These are phyloP conservation scores for Penicillium sp. DNA, from an alignment of 2,329 filamentous ascomycete genomes.

Conservation along the genomic window DNA sequence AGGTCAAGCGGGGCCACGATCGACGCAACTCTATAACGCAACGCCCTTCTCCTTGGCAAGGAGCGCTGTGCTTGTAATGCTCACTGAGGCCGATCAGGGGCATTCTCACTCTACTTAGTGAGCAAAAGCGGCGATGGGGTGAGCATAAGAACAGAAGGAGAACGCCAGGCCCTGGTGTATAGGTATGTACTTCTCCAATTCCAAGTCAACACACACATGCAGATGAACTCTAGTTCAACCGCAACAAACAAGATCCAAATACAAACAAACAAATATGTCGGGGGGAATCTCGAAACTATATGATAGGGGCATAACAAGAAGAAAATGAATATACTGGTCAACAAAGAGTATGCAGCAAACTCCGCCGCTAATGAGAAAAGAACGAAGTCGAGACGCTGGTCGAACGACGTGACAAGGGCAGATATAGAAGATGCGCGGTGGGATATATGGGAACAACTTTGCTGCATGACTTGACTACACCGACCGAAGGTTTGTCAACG, in stretches of 20 bases:
- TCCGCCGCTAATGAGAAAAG: constrained; percentile 29
- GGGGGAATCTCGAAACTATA: constrained; percentile 26
- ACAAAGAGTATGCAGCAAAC: constrained; percentile 26
- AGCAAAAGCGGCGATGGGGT: no score
- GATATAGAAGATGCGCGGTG: neutral
- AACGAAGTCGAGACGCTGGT: constrained; percentile 4
- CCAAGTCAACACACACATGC: constrained; percentile 17
- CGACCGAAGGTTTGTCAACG: neutral
- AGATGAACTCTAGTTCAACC: constrained; percentile 19
- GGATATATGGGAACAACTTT: neutral
- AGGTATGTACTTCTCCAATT: constrained; percentile 18
- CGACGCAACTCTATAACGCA: no score
- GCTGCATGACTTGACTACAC: neutral
- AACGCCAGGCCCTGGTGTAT: constrained; percentile 9
- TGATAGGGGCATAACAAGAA: constrained; percentile 16
- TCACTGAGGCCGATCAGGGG: no score
- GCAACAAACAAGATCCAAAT: constrained; percentile 8
- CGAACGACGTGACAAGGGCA: neutral
- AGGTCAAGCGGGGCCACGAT: no score
- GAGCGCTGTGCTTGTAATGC: no score
- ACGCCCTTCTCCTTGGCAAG: no score
- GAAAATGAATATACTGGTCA: constrained; percentile 21
- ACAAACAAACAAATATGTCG: constrained; percentile 7
- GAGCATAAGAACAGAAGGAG: no score
- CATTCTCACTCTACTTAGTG: no score